Evolutionary conservation across 371 early-diverging fungal species (phyloP).

Genomic region (Actinomucor elegans): DNA sequence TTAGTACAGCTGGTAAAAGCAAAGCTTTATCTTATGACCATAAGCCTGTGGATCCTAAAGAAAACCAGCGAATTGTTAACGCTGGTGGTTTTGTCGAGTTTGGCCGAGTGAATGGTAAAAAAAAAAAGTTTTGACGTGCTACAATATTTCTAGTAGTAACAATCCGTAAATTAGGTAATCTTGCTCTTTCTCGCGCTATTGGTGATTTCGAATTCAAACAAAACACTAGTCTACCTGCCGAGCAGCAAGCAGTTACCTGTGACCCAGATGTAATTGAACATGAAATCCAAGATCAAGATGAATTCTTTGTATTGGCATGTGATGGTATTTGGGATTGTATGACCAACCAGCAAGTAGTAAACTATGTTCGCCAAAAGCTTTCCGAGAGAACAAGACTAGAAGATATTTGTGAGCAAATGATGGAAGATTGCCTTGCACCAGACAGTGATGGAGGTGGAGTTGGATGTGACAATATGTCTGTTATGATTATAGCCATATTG

Average conservation of each 20-base stretch:
- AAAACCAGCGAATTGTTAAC: conserved; percentile 79
- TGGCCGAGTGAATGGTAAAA: conserved; percentile 93
- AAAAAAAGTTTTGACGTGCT: too few species aligned
- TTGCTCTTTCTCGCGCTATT: conserved; percentile 94
- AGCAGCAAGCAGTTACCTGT: conserved; percentile 91
- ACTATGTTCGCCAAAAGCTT: conserved; percentile 72
- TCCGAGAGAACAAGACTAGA: conserved; percentile 55
- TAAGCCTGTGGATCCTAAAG: conserved; percentile 85
- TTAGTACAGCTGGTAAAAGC: conserved; percentile 76
- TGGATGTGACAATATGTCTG: conserved; percentile 99
- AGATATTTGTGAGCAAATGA: conserved; percentile 80
- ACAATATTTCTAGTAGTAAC: too few species aligned
- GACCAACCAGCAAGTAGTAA: conserved; percentile 85
- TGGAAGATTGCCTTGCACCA: conserved; percentile 90
- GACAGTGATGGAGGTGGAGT: conserved; percentile 83
- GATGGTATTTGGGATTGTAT: conserved; percentile 99
- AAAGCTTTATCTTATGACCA: conserved; percentile 87
- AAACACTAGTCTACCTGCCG: conserved; percentile 68
- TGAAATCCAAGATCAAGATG: conserved; percentile 69
- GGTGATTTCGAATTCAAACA: conserved; percentile 99
- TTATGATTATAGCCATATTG: conserved; percentile 89
- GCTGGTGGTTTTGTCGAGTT: conserved; percentile 97
- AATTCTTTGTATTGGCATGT: conserved; percentile 94
- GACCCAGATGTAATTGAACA: conserved; percentile 80
- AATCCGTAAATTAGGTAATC: conserved; percentile 58